Percentiles rank a stretch among this genome's conserved stretches.
Evolutionary conservation across 352 stramenopile species (phyloP).

Genomic region (Phytophthora litchii): DNA sequence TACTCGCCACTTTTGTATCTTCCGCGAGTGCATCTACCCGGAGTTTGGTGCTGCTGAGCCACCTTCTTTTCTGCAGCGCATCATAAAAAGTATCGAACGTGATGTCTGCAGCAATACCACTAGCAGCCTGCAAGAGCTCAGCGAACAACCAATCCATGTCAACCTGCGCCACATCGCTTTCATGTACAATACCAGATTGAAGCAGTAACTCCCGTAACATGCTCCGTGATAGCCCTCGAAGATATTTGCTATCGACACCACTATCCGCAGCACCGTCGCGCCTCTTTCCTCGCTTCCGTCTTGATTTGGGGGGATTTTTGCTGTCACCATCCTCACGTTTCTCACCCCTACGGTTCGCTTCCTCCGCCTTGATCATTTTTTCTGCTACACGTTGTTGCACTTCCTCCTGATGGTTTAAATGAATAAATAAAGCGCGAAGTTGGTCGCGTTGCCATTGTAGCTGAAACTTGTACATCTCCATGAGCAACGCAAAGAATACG

Average conservation of each 20-base stretch:
- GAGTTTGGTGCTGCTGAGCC: slow-evolving; percentile 38
- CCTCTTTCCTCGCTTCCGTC: slow-evolving; percentile 41
- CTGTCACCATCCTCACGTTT: not conserved
- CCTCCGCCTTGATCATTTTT: slow-evolving; percentile 10
- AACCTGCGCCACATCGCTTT: slow-evolving; percentile 27
- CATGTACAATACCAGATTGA: slow-evolving; percentile 41
- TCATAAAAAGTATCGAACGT: slow-evolving; percentile 48
- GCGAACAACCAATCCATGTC: slow-evolving; percentile 57
- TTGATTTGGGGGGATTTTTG: slow-evolving; percentile 19
- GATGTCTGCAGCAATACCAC: slow-evolving; percentile 33
- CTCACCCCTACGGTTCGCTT: not conserved
- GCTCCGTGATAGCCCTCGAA: slow-evolving; percentile 44
- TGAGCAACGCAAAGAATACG: slow-evolving; percentile 51
- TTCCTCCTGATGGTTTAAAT: slow-evolving; percentile 39
- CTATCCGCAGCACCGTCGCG: slow-evolving; percentile 2
- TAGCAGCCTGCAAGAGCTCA: slow-evolving; percentile 29
- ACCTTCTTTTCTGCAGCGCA: slow-evolving; percentile 32
- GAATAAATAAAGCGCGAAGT: slow-evolving; percentile 48
- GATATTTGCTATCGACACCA: slow-evolving; percentile 36
- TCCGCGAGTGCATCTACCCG: slow-evolving; percentile 28
- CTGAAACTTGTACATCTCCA: slow-evolving; percentile 56
- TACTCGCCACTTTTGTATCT: slow-evolving; percentile 3
- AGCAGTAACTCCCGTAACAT: slow-evolving; percentile 47
- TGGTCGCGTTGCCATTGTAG: slow-evolving; percentile 52
- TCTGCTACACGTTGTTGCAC: slow-evolving; percentile 20